Percentiles rank a stretch among this genome's conserved stretches.
Conservation (phyloP, 148 eudicot species). For the Cornus controversa region DNA sequence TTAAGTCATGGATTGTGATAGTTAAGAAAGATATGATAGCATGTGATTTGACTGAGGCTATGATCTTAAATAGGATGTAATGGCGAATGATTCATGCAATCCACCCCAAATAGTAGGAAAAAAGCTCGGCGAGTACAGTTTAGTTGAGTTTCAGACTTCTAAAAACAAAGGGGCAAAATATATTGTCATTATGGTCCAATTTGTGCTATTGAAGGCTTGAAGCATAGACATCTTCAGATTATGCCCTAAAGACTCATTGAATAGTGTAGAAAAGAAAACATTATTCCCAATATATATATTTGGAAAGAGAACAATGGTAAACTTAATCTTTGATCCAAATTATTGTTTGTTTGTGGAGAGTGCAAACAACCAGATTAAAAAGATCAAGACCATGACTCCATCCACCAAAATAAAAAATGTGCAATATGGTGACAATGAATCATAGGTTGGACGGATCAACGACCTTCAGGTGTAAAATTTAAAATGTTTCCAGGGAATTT, state of each 20-base stretch:
- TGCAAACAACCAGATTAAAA: not conserved
- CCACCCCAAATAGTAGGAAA: too few species aligned
- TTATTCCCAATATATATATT: not conserved
- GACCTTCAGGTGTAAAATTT: not conserved
- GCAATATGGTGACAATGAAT: not conserved
- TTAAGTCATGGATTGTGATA: too few species aligned
- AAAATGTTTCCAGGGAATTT: not conserved
- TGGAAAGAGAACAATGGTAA: not conserved
- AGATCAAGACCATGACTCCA: not conserved
- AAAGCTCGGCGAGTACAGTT: too few species aligned
- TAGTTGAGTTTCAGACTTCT: too few species aligned
- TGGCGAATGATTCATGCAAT: too few species aligned
- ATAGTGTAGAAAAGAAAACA: not conserved
- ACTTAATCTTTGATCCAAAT: not conserved
- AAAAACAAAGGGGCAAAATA: too few species aligned
- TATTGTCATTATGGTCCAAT: not conserved
- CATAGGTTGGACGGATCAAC: not conserved
- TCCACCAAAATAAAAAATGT: not conserved
- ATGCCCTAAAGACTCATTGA: not conserved
- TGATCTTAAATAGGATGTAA: too few species aligned
- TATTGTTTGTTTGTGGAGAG: not conserved
- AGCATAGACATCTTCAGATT: not conserved
- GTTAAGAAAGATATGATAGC: too few species aligned
- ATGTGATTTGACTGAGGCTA: too few species aligned
- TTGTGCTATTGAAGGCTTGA: not conserved